Percentiles rank a stretch among this genome's conserved stretches.
Evolutionary conservation across 441 rosid species (phyloP).

Genomic region (Omphalea diandra): DNA sequence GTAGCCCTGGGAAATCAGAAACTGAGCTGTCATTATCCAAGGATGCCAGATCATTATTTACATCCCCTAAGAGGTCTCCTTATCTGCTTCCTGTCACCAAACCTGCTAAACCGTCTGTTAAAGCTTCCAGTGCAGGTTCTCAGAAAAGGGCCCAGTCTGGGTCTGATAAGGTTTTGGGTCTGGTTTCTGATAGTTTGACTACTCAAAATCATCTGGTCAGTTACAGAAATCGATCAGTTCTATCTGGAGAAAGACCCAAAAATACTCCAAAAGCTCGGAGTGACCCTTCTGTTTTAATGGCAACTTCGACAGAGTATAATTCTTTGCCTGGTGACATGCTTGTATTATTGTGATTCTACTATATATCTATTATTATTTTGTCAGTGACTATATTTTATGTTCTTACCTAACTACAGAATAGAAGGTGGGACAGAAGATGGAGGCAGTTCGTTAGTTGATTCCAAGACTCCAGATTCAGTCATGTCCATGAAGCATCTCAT

Average conservation of each 20-base stretch:
- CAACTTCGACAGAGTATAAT: conserved; percentile 44
- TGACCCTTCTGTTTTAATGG: conserved; percentile 34
- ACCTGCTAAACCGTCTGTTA: conserved; percentile 40
- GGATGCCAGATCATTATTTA: conserved; percentile 36
- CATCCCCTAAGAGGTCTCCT: conserved; percentile 62
- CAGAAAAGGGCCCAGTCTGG: conserved; percentile 54
- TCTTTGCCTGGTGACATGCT: conserved; percentile 46
- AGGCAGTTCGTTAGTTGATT: conserved; percentile 36
- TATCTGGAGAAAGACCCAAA: conserved; percentile 57
- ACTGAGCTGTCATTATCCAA: conserved; percentile 33
- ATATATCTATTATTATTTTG: conserved; percentile 21
- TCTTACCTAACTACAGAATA: conserved; percentile 36
- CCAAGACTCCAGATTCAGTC: conserved; percentile 64
- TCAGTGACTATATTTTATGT: conserved; percentile 19
- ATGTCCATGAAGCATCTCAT: conserved; percentile 88
- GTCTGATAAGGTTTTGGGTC: conserved; percentile 45
- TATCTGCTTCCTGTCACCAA: conserved; percentile 31
- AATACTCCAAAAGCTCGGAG: conserved; percentile 53
- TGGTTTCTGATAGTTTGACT: conserved; percentile 38
- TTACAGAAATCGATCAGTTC: conserved; percentile 50
- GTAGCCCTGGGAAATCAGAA: conserved; percentile 46
- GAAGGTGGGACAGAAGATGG: conserved; percentile 56
- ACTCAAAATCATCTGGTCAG: conserved; percentile 45
- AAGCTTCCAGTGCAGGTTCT: conserved; percentile 34
- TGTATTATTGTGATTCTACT: conserved; percentile 25